Conservation (phyloP, 129 eudicot species). For the Artemisia annua region DNA sequence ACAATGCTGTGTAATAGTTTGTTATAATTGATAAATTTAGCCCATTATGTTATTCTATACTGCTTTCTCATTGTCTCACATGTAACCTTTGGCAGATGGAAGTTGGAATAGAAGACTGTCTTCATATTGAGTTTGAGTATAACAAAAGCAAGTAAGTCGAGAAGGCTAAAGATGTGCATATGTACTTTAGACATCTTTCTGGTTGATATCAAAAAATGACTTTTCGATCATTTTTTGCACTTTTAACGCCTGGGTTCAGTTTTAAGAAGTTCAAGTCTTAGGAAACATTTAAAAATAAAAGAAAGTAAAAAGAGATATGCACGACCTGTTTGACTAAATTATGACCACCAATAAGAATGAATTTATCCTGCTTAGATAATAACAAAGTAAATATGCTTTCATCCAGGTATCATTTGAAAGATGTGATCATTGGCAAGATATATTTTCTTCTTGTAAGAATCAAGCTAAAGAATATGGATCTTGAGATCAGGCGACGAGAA, state of each 20-base stretch:
- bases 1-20: too few relatives aligned
- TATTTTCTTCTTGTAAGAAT: conserved; percentile 97
- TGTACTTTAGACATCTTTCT: background rate
- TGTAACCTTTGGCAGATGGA: conserved; percentile 54
- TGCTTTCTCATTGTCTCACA: too few relatives aligned
- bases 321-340: background rate
- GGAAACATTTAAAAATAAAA: background rate
- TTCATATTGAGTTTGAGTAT: conserved; percentile 67
- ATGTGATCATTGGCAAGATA: conserved; percentile 93
- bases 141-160: conserved; percentile 69
- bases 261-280: too few relatives aligned
- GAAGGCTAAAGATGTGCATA: conserved; percentile 5
- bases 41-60: too few relatives aligned
- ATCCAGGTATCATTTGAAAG: conserved; percentile 95
- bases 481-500: conserved; percentile 95
- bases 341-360: background rate
- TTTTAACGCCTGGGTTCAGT: background rate
- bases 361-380: background rate
- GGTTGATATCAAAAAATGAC: background rate
- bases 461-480: conserved; percentile 97
- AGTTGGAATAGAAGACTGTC: conserved; percentile 53
- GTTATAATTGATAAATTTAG: too few relatives aligned
- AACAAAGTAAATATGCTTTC: background rate
- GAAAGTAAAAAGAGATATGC: background rate
- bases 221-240: background rate